Base-by-base conservation (phyloP, 2,329 filamentous ascomycete species). In the Aspergillus calidoustus region DNA sequence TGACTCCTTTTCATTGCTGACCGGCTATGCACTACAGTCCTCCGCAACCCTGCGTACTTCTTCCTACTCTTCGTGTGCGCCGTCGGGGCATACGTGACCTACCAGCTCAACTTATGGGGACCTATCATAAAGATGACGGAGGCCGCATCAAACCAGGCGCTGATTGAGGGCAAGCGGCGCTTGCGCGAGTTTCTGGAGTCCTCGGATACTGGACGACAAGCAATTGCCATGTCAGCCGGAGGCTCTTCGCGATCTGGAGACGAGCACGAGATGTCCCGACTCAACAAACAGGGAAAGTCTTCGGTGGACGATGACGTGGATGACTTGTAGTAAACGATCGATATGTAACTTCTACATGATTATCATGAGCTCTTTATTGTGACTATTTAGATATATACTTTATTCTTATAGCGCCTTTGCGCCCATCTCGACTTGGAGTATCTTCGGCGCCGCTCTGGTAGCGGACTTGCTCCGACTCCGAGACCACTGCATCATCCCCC, bases 91-190 rank as follows among this genome's bases (percentile, higher is more conserved):
- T 99, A 98, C 72, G 83, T 97, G 30, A 95, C 93, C 4, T 97
- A 95, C 79, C 93, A 89, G 38, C 89, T 99, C 68, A 98, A 98
- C 76, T 87, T 99, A 17, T 93, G 96, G 81, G 95, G 95, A 0
- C 95, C 95, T 0, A 98, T 99, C 83, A 83, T 96, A 69, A 93
- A 96, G 74, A 97, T 99, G 92, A 87, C 88, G 67, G 95, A 95
- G 69, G 95, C 95, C 15, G 95, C 95, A 4, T 89, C 88, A 52
- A 84, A 85, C 65, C 95, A 99, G 79, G 95, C 91, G 7, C 72
- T 97, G 31, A 92, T 96, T 69, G 92, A 99, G 68, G 91, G 92
- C 74, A 97, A 97, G 82, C 90, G 95, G 81, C 89, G 91, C 70
- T 86, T 98, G 51, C 87, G 94, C 25, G 92, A 97, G 34, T 97